Conservation (phyloP, 2,329 filamentous ascomycete genomes). For the Aspergillus brunneoviolaceus region DNA sequence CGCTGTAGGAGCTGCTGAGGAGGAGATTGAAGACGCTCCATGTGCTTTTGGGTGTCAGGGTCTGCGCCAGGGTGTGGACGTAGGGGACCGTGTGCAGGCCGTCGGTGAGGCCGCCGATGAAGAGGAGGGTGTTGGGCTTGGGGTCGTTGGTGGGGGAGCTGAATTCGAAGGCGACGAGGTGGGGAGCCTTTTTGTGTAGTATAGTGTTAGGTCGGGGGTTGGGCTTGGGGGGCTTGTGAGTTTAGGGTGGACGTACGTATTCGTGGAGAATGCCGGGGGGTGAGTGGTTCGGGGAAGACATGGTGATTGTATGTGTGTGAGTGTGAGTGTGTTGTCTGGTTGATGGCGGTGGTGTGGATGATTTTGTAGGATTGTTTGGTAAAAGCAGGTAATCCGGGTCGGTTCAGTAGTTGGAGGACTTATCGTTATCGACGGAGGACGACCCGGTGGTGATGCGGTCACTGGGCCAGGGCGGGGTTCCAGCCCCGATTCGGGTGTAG, state of each 20-base stretch:
- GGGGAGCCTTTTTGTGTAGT: slow-evolving; percentile 34
- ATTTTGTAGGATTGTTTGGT: background rate
- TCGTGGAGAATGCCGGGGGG: slow-evolving; percentile 36
- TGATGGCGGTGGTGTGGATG: too few species aligned
- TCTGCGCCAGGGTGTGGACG: slow-evolving; percentile 49
- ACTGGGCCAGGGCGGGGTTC: too few species aligned
- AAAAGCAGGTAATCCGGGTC: background rate
- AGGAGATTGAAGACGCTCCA: slow-evolving; percentile 56
- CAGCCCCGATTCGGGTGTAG: too few species aligned
- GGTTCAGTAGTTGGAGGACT: background rate
- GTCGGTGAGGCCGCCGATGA: slow-evolving; percentile 60
- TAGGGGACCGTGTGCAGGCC: slow-evolving; percentile 57
- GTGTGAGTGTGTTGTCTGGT: background rate
- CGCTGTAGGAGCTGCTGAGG: slow-evolving; percentile 53
- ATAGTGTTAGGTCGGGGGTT: background rate
- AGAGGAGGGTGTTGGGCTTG: slow-evolving; percentile 54
- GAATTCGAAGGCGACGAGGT: slow-evolving; percentile 45
- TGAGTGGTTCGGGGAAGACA: slow-evolving; percentile 19
- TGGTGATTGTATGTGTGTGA: background rate
- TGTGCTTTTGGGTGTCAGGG: slow-evolving; percentile 44
- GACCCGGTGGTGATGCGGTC: background rate
- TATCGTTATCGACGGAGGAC: background rate
- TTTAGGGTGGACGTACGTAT: slow-evolving; percentile 30
- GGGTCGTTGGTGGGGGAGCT: slow-evolving; percentile 21
- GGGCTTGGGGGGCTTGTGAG: background rate